phyloP scores from a whole-genome alignment of 768 basidiomycete genomes.

The Suillus fuscotomentosus region DNA sequence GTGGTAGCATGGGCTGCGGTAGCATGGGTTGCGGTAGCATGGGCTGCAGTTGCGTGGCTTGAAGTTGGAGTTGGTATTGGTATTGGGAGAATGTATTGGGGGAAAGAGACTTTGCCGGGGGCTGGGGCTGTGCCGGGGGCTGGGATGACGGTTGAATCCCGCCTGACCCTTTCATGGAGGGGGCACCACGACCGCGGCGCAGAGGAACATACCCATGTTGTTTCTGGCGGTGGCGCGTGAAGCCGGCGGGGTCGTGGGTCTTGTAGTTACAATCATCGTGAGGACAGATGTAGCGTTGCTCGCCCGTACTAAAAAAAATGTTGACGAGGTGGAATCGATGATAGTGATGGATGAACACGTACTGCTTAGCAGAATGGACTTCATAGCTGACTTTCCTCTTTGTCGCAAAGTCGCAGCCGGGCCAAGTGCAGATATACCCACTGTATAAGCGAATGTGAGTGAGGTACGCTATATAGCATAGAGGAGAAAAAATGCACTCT shows the following conservation, averaged over 20 bases:
- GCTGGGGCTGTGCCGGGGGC: background rate
- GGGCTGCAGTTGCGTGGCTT: too few relatives aligned
- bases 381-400: conserved; percentile 16
- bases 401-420: conserved; percentile 15
- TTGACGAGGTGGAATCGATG: background rate
- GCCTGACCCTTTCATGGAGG: background rate
- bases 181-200: background rate
- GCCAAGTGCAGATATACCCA: conserved; percentile 13
- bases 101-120: background rate
- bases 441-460: conserved; percentile 9
- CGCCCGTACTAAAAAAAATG: conserved; percentile 19
- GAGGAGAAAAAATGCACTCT: background rate
- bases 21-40: too few relatives aligned
- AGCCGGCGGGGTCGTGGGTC: conserved; percentile 22
- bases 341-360: background rate
- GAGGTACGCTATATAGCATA: background rate
- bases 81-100: background rate
- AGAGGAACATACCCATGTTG: conserved; percentile 20
- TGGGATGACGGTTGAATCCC: background rate
- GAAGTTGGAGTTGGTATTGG: background rate
- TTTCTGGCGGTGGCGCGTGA: conserved; percentile 24
- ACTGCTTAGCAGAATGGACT: conserved; percentile 22
- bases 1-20: too few relatives aligned
- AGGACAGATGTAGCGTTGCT: conserved; percentile 7
- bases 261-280: conserved; percentile 13